A percentile compares a stretch with the other conserved stretches of the same genome.
Evolutionary conservation across 345 rosid species (phyloP).

Genomic region (Passiflora organensis): DNA sequence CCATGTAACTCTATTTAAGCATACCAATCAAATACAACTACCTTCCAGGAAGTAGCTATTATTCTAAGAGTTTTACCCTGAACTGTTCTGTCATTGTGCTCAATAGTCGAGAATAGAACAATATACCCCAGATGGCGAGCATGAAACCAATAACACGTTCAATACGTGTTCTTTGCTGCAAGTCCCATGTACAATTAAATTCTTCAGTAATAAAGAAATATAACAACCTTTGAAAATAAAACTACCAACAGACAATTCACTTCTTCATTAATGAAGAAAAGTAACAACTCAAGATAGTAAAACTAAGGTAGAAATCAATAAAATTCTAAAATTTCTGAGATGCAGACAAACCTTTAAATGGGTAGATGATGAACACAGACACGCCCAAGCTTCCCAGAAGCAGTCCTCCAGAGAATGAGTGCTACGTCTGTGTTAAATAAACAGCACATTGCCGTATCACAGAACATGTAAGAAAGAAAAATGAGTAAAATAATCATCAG

Average conservation of each 20-base stretch:
- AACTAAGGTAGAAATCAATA: too few species aligned
- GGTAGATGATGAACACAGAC: constrained; percentile 83
- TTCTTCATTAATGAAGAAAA: constrained; percentile 21
- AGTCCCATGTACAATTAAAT: constrained; percentile 27
- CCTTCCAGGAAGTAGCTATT: constrained; percentile 9
- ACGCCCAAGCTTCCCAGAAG: constrained; percentile 99
- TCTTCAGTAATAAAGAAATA: constrained; percentile 21
- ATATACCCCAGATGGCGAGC: constrained; percentile 91
- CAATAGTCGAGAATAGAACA: constrained; percentile 86
- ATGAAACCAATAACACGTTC: constrained; percentile 81
- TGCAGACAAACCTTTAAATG: constrained; percentile 58
- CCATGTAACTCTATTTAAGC: constrained; percentile 10
- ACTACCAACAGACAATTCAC: constrained; percentile 15
- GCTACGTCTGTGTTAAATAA: constrained; percentile 45
- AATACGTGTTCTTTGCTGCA: constrained; percentile 87
- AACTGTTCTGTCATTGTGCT: constrained; percentile 98
- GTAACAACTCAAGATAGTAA: too few species aligned
- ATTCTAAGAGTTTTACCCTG: constrained; percentile 50
- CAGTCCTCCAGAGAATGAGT: constrained; percentile 75
- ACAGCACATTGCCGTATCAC: constrained; percentile 10
- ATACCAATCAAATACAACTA: constrained; percentile 15
- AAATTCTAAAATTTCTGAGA: constrained; percentile 5
- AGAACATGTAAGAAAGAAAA: constrained; percentile 2
- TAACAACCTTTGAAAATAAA: too few species aligned
- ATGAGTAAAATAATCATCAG: neutral